A percentile compares a stretch with the other conserved stretches of the same genome.
Conservation (phyloP, 1,139 yeast genomes). For the Magnusiomyces suaveolens region DNA sequence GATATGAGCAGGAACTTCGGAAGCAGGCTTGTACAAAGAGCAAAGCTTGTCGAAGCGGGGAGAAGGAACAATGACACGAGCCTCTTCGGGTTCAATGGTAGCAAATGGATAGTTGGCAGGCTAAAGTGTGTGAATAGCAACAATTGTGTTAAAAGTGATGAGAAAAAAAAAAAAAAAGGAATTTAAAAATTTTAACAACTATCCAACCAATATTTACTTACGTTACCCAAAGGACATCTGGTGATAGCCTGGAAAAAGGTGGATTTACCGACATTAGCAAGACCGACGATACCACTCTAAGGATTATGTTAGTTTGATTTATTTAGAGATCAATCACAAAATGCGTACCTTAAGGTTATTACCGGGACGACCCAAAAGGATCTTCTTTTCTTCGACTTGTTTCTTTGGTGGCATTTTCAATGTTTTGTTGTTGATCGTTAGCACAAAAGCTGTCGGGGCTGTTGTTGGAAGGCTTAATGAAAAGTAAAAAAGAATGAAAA, state of each 20-base stretch:
- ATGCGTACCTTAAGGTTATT: conserved; percentile 36
- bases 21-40: conserved; percentile 67
- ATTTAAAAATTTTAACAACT: no score
- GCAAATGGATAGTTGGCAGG: conserved; percentile 99
- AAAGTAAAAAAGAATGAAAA: neutral
- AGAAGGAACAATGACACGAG: conserved; percentile 93
- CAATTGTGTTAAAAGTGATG: no score
- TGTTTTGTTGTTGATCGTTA: neutral
- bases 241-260: conserved; percentile 66
- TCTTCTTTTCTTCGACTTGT: conserved; percentile 80
- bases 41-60: conserved; percentile 71
- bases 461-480: neutral
- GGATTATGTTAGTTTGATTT: neutral
- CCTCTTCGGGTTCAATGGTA: conserved; percentile 98
- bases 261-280: conserved; percentile 92
- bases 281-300: conserved; percentile 84
- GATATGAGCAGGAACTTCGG: conserved; percentile 86
- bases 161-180: no score
- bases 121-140: no score
- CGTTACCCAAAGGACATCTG: conserved; percentile 81
- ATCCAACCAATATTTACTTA: no score
- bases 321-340: neutral
- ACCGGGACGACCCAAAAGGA: conserved; percentile 95
- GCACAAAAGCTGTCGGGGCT: neutral
- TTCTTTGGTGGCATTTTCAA: conserved; percentile 93